Base-by-base conservation (phyloP, 2,329 filamentous ascomycete species). In the Alternaria alternata region DNA sequence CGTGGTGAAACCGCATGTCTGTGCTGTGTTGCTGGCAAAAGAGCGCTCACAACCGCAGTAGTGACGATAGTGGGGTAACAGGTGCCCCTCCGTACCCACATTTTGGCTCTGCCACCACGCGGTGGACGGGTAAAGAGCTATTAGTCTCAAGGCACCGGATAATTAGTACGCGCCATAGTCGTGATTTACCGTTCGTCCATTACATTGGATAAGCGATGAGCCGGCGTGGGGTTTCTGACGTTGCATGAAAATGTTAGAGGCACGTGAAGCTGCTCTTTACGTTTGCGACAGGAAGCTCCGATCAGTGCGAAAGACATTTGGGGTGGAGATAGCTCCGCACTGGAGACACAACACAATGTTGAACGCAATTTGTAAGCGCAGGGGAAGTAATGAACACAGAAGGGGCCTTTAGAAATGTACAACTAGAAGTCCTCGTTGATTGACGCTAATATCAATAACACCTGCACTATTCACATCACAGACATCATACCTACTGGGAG, bases 71-170 rank as follows among this genome's bases (percentile, higher is more conserved):
- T 65, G 62, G 60, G 64, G 64, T 67, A 42, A 22, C 42, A 36
- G 41, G 53, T 63, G 62, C 57, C 62, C 64, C 62, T 63, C 64
- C 42, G 30, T 60, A 54, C 57, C 64, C 64, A 66, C 59, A 63
- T 43, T 61, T 43, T 46, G 47, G 48, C 52, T 32, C 36, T 52
- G 39, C 52, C 30, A 51, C 46, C 42, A 55, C 53, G 57, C 57
- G 24, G 20, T 41, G 18, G 54, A 60, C 64, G 64, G 64, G 52
- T 67, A 67, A 67, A 67, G 41, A 55, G 18, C 26, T 46, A 24
- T 9, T 51, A 22, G 53, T 53, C n/a, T 63, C 52, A 32, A 67
- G 62, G 64, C 64, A 67, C 64, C 64, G 64, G 64, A 65, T 67
- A 67, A 67, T 64, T 63, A 57, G 51, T 56, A 49, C 28, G 61